Evolutionary conservation across 2,329 filamentous ascomycete species (phyloP).

Genomic region (Capronia epimyces): DNA sequence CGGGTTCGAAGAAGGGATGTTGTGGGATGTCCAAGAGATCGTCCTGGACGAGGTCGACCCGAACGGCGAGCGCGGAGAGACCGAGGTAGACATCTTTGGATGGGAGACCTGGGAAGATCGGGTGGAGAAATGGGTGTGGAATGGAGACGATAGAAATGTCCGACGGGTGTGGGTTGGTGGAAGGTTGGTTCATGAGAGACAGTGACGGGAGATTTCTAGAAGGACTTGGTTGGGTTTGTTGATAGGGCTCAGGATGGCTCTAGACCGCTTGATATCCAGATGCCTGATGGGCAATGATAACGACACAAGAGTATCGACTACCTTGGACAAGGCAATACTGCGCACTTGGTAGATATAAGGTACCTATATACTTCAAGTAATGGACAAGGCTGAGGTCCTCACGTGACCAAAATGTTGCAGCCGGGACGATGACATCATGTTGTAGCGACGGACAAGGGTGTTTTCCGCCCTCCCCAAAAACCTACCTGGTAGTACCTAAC

Average conservation of each 20-base stretch:
- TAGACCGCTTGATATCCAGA: too few relatives aligned
- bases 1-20: conserved; percentile 76
- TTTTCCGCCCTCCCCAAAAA: too few relatives aligned
- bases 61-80: conserved; percentile 39
- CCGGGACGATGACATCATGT: too few relatives aligned
- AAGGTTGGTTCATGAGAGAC: conserved; percentile 63
- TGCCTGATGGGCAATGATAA: too few relatives aligned
- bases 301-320: too few relatives aligned
- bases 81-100: conserved; percentile 81
- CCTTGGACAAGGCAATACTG: background rate
- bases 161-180: conserved; percentile 84
- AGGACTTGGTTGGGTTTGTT: too few relatives aligned
- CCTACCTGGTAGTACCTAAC: background rate
- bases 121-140: conserved; percentile 91
- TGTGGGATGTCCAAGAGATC: conserved; percentile 87
- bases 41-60: conserved; percentile 27
- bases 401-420: too few relatives aligned
- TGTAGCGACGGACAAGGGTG: too few relatives aligned
- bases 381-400: background rate
- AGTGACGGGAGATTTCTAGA: background rate
- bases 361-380: background rate
- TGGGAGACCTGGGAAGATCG: conserved; percentile 83
- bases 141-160: conserved; percentile 88
- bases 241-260: too few relatives aligned
- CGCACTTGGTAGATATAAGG: background rate